These are phyloP conservation scores for Physcomitrellopsis africana DNA, from an alignment of 225 moss, liverwort and hornwort genomes.

Conservation along the genomic window DNA sequence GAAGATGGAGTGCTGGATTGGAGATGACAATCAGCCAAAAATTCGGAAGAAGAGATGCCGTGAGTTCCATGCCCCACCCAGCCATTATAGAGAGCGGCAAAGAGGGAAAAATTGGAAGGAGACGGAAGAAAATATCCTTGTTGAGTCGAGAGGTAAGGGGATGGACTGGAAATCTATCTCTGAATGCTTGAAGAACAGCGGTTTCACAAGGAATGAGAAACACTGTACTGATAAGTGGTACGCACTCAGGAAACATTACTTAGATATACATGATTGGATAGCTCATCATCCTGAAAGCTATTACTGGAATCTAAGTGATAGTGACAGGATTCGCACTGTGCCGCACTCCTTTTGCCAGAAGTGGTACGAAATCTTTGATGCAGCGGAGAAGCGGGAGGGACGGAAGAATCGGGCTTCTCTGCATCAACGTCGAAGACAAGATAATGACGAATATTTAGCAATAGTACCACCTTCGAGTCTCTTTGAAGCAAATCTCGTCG, in stretches of 20 bases:
- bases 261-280: conserved; percentile 48
- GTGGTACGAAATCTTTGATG: conserved; percentile 46
- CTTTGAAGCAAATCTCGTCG: neutral
- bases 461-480: conserved; percentile 5
- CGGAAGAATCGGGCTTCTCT: conserved; percentile 19
- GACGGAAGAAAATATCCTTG: conserved; percentile 45
- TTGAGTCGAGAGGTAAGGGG: conserved; percentile 37
- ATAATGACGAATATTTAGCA: conserved; percentile 6
- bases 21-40: conserved; percentile 19
- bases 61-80: neutral
- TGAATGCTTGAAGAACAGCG: conserved; percentile 29
- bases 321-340: conserved; percentile 40
- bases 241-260: conserved; percentile 45
- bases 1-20: conserved; percentile 18
- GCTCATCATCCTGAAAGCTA: conserved; percentile 30
- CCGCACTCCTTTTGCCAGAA: conserved; percentile 48
- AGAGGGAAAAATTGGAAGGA: conserved; percentile 52
- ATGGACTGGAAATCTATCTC: conserved; percentile 50
- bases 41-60: conserved; percentile 30
- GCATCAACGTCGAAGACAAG: conserved; percentile 19
- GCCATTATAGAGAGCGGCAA: conserved; percentile 25
- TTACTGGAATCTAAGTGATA: conserved; percentile 38
- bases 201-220: conserved; percentile 41
- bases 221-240: conserved; percentile 61
- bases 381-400: conserved; percentile 44